These are phyloP conservation scores for Medicago ruthenica DNA, from an alignment of 306 rosid genomes.

Conservation along the genomic window DNA sequence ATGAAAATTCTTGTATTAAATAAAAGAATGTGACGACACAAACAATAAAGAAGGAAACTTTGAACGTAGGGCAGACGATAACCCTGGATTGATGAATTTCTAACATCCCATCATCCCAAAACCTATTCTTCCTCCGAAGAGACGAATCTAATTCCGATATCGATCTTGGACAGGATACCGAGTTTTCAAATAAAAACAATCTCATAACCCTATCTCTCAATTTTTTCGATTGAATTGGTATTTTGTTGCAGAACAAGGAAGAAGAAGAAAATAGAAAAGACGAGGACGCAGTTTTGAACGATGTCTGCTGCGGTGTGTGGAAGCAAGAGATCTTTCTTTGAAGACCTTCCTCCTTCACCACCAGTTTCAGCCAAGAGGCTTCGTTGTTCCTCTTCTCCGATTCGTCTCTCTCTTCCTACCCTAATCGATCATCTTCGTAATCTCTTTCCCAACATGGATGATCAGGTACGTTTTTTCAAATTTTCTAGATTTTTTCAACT, in stretches of 20 bases:
- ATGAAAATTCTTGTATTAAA: too few relatives aligned
- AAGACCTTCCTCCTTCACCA: slow-evolving; percentile 92
- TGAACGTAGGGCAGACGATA: not conserved
- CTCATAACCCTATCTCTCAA: not conserved
- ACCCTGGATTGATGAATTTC: too few relatives aligned
- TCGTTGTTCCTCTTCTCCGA: slow-evolving; percentile 88
- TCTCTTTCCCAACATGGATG: slow-evolving; percentile 82
- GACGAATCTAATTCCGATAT: too few relatives aligned
- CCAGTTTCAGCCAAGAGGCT: slow-evolving; percentile 77
- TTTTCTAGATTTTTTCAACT: not conserved
- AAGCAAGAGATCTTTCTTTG: slow-evolving; percentile 97
- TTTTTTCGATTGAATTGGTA: not conserved
- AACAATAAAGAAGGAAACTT: not conserved
- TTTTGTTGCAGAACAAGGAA: not conserved
- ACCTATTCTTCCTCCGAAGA: too few relatives aligned
- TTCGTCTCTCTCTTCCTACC: slow-evolving; percentile 58
- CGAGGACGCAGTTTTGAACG: slow-evolving; percentile 49
- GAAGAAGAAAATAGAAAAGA: slow-evolving; percentile 17
- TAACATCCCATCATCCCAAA: too few relatives aligned
- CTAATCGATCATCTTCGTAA: slow-evolving; percentile 73
- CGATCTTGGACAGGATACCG: too few relatives aligned
- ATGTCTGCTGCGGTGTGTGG: slow-evolving; percentile 99
- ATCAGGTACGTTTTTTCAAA: slow-evolving; percentile 47
- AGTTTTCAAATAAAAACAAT: too few relatives aligned
- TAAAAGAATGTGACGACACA: not conserved